Percentiles rank a stretch among this genome's conserved stretches.
These are phyloP conservation scores for Schoenoplectus tabernaemontani DNA, from an alignment of 202 grass and related monocot species.

Conservation along the genomic window DNA sequence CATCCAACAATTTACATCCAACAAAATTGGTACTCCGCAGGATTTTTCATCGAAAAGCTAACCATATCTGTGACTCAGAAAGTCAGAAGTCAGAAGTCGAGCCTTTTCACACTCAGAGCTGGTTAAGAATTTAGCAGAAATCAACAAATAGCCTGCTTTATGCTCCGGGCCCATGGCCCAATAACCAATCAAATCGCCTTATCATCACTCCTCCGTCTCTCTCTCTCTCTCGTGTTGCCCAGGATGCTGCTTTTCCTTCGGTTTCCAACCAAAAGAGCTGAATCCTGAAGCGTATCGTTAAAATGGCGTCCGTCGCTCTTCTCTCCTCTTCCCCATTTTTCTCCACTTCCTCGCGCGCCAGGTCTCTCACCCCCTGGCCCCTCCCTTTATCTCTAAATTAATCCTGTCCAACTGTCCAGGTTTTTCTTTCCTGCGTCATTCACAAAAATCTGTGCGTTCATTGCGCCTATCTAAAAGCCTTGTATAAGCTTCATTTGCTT, in stretches of 20 bases:
- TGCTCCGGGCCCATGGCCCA: neutral
- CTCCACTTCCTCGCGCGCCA: slow-evolving; percentile 2
- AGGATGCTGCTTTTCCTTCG: neutral
- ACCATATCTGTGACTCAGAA: too few species aligned
- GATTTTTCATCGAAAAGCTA: too few species aligned
- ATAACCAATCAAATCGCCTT: neutral
- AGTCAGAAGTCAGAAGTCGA: too few species aligned
- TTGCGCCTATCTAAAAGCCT: neutral
- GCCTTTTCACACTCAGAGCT: too few species aligned
- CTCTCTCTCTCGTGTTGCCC: neutral
- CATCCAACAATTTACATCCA: too few species aligned
- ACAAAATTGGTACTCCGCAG: too few species aligned
- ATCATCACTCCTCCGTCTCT: neutral
- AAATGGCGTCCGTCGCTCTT: slow-evolving; percentile 25
- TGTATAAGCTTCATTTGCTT: too few species aligned
- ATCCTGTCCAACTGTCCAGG: too few species aligned
- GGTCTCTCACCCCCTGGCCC: neutral
- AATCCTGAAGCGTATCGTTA: neutral
- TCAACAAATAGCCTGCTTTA: neutral
- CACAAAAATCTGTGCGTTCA: neutral
- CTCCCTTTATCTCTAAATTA: neutral
- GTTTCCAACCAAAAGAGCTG: neutral
- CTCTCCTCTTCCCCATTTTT: slow-evolving; percentile 26
- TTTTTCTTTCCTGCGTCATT: too few species aligned
- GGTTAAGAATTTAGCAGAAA: too few species aligned